phyloP scores from a whole-genome alignment of 2,329 filamentous ascomycete species.

The Nannizziopsis barbatae region DNA sequence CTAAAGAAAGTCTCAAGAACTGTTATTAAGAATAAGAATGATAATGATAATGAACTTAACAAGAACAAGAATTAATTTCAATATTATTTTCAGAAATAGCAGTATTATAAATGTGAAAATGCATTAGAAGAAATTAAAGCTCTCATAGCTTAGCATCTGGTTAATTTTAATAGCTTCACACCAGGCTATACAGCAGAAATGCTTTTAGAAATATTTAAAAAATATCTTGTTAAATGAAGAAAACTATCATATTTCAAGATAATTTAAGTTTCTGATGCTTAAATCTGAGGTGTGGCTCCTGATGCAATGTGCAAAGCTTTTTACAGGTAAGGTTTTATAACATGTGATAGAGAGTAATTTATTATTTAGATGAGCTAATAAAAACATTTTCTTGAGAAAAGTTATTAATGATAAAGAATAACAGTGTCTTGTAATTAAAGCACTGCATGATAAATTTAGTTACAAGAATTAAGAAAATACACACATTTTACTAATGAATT shows the following conservation, averaged over 20 bases:
- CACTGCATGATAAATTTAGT: too few species aligned
- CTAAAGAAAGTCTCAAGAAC: constrained; percentile 23
- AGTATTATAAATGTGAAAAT: constrained; percentile 64
- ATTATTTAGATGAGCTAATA: too few species aligned
- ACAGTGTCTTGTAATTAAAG: too few species aligned
- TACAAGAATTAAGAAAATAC: too few species aligned
- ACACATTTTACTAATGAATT: too few species aligned
- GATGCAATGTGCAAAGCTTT: constrained; percentile 62
- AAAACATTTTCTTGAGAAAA: too few species aligned
- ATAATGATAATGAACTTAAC: constrained; percentile 30
- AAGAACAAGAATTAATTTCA: constrained; percentile 43
- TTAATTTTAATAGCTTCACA: constrained; percentile 46
- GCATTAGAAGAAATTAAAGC: constrained; percentile 56
- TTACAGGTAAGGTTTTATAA: constrained; percentile 59
- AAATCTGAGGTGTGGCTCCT: constrained; percentile 67
- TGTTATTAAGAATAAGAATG: constrained; percentile 20
- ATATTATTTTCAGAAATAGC: constrained; percentile 65
- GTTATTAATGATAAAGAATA: constrained; percentile 82
- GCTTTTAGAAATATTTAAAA: constrained; percentile 65
- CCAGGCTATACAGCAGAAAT: constrained; percentile 43
- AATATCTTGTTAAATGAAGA: constrained; percentile 88
- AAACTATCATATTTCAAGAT: constrained; percentile 68
- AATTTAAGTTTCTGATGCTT: constrained; percentile 76
- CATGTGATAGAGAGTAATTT: constrained; percentile 66
- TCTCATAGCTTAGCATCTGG: constrained; percentile 82